Base-by-base conservation (phyloP, 805 yeast genomes). In the Nakazawaea anatomiae region DNA sequence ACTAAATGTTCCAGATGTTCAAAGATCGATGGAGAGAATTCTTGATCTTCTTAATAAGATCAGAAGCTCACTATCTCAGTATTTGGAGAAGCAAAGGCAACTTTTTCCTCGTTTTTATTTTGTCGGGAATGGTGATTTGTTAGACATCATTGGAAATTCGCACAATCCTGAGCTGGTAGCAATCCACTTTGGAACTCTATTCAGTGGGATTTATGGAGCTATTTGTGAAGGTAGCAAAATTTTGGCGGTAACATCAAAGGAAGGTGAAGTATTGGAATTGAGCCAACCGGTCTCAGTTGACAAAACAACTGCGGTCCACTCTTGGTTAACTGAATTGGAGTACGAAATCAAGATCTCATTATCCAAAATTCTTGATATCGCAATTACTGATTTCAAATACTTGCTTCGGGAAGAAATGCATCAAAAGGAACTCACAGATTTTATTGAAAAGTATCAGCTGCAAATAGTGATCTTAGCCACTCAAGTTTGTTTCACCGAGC, bases 41-140 rank as follows among this genome's bases (percentile, higher is more conserved):
- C 60, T 73, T 4, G 87, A 82, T 0, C 74, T 84, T n/a, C 69
- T 91, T 32, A 58, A 56, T 5, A 80, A 74, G 55, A 77, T 89
- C 1, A 75, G 83, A 43, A 77, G 75, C 48, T 83, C 96, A 0
- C 70, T 92, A 11, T 73, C 82, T 10, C 92, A 88, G 7, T 92
- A 83, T 61, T 69, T 92, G 34, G 97, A 91, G 57, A 77, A 76
- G 39, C 96, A 91, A 61, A 70, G 98, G 55, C 84, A 77, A 41
- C 53, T 73, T 1, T 92, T 86, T 58, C 91, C 96, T 1, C 73
- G 97, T 44, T 84, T 90, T 51, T 90, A 85, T 59, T 91, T 92
- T 61, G 69, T 92, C 30, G 97, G 97, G 5, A 92, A 92, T 62
- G 96, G 90, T 53, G 97, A 92, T 62, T 67, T 92, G 32, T 69